Conservation (phyloP, 1,139 yeast genomes). For the Meyerozyma guilliermondii region DNA sequence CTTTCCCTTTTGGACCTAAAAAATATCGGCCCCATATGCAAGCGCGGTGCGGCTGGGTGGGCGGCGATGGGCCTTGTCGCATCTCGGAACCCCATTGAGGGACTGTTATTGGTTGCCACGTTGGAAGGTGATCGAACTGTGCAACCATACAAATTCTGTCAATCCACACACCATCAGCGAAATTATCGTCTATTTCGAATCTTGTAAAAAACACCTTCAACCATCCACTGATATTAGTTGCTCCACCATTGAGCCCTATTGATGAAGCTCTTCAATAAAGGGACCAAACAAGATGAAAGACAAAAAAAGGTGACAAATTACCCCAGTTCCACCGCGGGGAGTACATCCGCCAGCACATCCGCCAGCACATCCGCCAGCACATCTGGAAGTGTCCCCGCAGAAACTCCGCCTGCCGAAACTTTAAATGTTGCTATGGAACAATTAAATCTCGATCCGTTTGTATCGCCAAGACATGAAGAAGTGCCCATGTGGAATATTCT, state of each 20-base stretch:
- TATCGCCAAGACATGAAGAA: conserved; percentile 21
- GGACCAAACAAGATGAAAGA: not conserved
- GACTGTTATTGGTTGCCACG: not conserved
- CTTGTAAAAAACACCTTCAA: too few species aligned
- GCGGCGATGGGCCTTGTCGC: not conserved
- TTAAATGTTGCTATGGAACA: not conserved
- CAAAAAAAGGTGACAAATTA: not conserved
- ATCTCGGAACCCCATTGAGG: not conserved
- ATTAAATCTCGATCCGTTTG: conserved; percentile 4
- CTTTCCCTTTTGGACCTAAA: too few species aligned
- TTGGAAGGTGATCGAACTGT: too few species aligned
- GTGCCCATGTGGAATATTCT: conserved; percentile 24
- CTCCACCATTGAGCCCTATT: not conserved
- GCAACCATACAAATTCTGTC: too few species aligned
- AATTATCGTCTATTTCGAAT: too few species aligned
- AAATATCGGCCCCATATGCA: not conserved
- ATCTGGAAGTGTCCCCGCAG: not conserved
- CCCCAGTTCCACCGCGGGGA: not conserved
- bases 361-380: too few species aligned
- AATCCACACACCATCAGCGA: too few species aligned
- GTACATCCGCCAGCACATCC: too few species aligned
- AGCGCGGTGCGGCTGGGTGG: not conserved
- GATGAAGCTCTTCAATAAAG: not conserved
- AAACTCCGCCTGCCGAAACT: not conserved
- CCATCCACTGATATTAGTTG: not conserved